Conservation (phyloP, 805 yeast genomes). For the Zygosaccharomyces siamensis region DNA sequence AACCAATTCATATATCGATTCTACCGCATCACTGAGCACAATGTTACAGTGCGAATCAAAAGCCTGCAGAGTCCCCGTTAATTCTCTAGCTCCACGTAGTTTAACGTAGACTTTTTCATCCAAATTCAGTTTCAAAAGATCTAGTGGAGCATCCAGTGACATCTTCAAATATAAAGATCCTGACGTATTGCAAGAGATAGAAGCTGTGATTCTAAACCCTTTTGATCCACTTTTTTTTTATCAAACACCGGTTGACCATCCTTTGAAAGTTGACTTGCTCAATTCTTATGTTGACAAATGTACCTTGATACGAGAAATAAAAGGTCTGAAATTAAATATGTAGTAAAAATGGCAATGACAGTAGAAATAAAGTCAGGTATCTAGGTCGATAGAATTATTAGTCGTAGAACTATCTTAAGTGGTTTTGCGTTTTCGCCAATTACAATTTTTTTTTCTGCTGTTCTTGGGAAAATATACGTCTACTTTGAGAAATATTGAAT, state of each 20-base stretch:
- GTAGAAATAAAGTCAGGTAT: too few species aligned
- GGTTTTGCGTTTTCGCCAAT: too few species aligned
- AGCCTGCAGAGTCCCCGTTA: slow-evolving; percentile 84
- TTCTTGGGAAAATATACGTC: too few species aligned
- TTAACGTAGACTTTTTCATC: slow-evolving; percentile 87
- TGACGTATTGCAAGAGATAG: background rate
- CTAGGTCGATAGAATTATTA: too few species aligned
- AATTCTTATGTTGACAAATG: background rate
- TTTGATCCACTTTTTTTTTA: background rate
- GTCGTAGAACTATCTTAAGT: too few species aligned
- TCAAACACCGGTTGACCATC: background rate
- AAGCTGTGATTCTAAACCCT: background rate
- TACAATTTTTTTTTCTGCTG: too few species aligned
- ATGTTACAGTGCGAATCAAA: slow-evolving; percentile 96
- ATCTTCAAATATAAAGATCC: slow-evolving; percentile 5
- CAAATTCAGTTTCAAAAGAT: slow-evolving; percentile 74
- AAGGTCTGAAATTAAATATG: background rate
- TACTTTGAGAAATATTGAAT: too few species aligned
- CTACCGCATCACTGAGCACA: slow-evolving; percentile 89
- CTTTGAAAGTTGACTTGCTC: background rate
- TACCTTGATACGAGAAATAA: background rate
- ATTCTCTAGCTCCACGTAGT: slow-evolving; percentile 89
- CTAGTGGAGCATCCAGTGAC: slow-evolving; percentile 71
- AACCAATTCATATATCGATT: slow-evolving; percentile 61
- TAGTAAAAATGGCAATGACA: too few species aligned